These are phyloP conservation scores for Microdochium trichocladiopsis DNA, from an alignment of 2,329 filamentous ascomycete species.

Conservation along the genomic window DNA sequence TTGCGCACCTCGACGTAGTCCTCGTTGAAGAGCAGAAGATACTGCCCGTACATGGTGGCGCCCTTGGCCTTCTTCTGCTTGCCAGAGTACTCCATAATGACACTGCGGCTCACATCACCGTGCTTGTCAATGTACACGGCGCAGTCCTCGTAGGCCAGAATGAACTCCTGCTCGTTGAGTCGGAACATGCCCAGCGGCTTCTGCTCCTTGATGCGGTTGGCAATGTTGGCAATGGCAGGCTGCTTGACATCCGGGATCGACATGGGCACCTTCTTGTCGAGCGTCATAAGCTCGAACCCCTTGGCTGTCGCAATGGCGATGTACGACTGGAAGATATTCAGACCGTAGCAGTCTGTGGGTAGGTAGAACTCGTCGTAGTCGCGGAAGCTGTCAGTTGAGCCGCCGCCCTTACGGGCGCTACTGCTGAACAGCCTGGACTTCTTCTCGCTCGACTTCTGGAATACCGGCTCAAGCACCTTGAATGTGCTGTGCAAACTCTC, in stretches of 20 bases:
- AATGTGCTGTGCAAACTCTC: conserved; percentile 90
- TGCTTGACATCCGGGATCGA: conserved; percentile 82
- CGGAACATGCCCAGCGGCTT: conserved; percentile 94
- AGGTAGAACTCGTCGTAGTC: conserved; percentile 99
- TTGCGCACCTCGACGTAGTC: conserved; percentile 98
- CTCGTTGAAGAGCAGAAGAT: conserved; percentile 86
- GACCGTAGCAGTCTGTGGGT: conserved; percentile 85
- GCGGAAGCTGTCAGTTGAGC: conserved; percentile 88
- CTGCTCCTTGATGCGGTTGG: conserved; percentile 73
- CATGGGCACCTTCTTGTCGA: conserved; percentile 96
- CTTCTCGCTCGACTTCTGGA: conserved; percentile 85
- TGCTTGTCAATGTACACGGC: conserved; percentile 98
- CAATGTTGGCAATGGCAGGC: conserved; percentile 76
- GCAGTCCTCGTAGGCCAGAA: conserved; percentile 91
- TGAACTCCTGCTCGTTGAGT: conserved; percentile 83
- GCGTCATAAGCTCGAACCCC: conserved; percentile 90
- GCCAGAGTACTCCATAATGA: conserved; percentile 99
- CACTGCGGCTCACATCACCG: conserved; percentile 85
- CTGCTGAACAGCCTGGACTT: conserved; percentile 60
- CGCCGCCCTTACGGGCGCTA: conserved; percentile 47
- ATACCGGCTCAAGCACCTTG: conserved; percentile 92
- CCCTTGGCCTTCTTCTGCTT: conserved; percentile 70
- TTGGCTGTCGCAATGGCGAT: conserved; percentile 86
- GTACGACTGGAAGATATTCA: conserved; percentile 93
- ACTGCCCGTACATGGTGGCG: conserved; percentile 85